Evolutionary conservation across 2,329 filamentous ascomycete genomes (phyloP).

Genomic region (Fusarium nelsonii): DNA sequence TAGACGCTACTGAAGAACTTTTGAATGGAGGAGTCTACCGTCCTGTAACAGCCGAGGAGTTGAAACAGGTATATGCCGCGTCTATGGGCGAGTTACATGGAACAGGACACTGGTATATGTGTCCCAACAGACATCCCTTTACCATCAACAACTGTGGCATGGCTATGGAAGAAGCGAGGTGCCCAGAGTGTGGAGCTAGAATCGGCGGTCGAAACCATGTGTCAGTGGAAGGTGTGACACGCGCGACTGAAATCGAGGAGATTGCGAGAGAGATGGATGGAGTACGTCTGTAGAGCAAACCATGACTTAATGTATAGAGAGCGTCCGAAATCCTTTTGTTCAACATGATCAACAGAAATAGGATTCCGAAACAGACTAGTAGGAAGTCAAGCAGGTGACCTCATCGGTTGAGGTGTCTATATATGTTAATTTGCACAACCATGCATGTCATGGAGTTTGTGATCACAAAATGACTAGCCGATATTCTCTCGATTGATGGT

Average conservation of each 20-base stretch:
- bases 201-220: background rate
- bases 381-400: too few relatives aligned
- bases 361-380: too few relatives aligned
- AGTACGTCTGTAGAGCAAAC: background rate
- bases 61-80: slow-evolving; percentile 2
- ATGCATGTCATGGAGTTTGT: too few relatives aligned
- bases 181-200: slow-evolving; percentile 2
- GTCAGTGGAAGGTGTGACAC: slow-evolving; percentile 1
- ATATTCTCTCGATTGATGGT: too few relatives aligned
- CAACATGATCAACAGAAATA: too few relatives aligned
- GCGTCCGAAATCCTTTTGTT: too few relatives aligned
- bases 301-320: too few relatives aligned
- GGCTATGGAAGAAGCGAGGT: slow-evolving; percentile 1
- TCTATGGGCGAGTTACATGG: background rate
- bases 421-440: too few relatives aligned
- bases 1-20: background rate
- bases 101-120: slow-evolving; percentile 6
- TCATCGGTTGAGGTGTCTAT: too few relatives aligned
- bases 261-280: background rate
- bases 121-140: background rate
- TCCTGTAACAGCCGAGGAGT: slow-evolving; percentile 2
- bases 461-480: too few relatives aligned
- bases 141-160: slow-evolving; percentile 9
- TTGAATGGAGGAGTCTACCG: background rate
- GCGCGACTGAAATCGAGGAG: background rate